Conservation (phyloP, 2,329 filamentous ascomycete genomes). For the Hypoxylon sp. region DNA sequence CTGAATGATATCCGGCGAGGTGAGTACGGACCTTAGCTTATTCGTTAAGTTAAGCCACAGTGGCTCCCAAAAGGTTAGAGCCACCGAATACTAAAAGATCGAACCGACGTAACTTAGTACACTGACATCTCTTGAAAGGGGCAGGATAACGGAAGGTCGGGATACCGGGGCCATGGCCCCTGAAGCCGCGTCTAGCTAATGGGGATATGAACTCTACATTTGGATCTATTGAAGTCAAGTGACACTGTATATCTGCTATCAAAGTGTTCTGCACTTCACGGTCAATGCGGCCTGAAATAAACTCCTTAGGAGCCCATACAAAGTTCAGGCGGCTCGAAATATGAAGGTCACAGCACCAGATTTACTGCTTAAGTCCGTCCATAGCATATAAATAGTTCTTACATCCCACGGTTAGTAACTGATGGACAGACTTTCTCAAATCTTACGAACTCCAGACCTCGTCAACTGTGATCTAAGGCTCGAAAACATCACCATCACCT, state of each 20-base stretch:
- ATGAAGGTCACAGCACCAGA: background rate
- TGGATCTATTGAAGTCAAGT: background rate
- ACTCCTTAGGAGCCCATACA: background rate
- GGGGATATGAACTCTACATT: background rate
- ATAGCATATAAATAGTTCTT: background rate
- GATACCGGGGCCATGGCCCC: background rate
- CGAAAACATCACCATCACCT: background rate
- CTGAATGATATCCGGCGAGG: too few relatives aligned
- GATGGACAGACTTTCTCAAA: background rate
- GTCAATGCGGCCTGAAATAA: background rate
- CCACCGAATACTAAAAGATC: background rate
- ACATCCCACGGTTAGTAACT: background rate
- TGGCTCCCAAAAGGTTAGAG: background rate
- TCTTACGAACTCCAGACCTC: background rate
- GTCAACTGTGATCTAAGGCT: background rate
- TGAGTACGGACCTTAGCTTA: too few relatives aligned
- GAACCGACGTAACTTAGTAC: background rate
- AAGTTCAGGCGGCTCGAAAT: constrained; percentile 5
- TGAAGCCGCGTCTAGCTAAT: background rate
- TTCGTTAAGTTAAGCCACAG: too few relatives aligned
- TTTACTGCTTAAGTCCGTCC: background rate
- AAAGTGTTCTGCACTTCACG: background rate
- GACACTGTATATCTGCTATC: background rate
- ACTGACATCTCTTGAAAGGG: background rate
- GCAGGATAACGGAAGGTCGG: background rate